Conservation (phyloP, 140 eudicot genomes). For the Senecio squalidus region DNA sequence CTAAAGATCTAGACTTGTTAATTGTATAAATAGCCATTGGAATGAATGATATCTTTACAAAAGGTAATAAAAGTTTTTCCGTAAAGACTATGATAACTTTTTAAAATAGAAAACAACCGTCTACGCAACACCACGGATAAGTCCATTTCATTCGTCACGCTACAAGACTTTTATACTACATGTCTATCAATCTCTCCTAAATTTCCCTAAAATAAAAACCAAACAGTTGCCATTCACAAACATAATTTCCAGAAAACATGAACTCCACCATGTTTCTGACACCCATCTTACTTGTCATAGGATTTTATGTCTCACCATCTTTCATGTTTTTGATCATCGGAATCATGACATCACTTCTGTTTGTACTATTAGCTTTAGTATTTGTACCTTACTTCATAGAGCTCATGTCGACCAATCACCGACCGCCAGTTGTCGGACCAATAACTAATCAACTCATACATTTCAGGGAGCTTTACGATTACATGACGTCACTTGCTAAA, state of each 20-base stretch:
- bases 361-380: conserved; percentile 16
- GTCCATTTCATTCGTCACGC: no score
- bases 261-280: conserved; percentile 8
- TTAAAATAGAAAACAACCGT: no score
- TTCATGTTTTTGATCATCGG: conserved; percentile 16
- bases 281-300: conserved; percentile 15
- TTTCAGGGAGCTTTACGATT: conserved; percentile 37
- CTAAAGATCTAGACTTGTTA: no score
- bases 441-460: conserved; percentile 36
- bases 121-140: no score
- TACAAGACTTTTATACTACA: no score
- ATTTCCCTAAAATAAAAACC: no score
- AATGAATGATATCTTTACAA: no score
- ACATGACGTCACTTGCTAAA: conserved; percentile 32
- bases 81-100: no score
- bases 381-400: conserved; percentile 30
- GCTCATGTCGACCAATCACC: conserved; percentile 18
- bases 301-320: conserved; percentile 20
- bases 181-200: no score
- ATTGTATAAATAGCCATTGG: no score
- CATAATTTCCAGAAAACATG: background rate
- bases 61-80: no score
- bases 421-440: conserved; percentile 55
- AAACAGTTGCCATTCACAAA: background rate
- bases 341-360: conserved; percentile 14